Conservation (phyloP, 768 basidiomycete genomes). For the Boletus reticuloceps region DNA sequence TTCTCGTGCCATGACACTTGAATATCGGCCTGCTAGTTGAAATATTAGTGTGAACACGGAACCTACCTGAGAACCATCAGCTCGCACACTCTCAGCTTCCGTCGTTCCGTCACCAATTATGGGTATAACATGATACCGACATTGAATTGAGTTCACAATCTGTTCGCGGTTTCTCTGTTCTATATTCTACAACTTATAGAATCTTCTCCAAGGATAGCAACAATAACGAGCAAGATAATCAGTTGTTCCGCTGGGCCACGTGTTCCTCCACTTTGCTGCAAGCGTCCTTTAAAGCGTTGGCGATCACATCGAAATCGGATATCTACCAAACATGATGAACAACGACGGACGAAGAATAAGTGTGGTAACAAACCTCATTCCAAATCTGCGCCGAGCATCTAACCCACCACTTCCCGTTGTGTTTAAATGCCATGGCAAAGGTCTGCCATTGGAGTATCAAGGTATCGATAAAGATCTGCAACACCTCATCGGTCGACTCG, state of each 20-base stretch:
- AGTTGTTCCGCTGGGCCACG: background rate
- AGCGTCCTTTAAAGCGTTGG: constrained; percentile 27
- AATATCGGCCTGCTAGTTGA: too few species aligned
- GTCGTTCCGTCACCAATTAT: too few species aligned
- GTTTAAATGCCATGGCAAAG: constrained; percentile 14
- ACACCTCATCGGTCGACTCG: constrained; percentile 13
- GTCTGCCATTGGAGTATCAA: constrained; percentile 22
- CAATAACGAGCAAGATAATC: background rate
- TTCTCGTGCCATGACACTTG: too few species aligned
- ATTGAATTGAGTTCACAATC: too few species aligned
- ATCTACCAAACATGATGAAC: constrained; percentile 14
- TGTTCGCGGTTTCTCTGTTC: background rate
- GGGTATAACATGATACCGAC: too few species aligned
- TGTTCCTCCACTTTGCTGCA: constrained; percentile 15
- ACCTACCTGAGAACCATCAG: background rate
- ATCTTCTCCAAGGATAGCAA: background rate
- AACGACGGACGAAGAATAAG: background rate
- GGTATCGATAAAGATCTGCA: constrained; percentile 13
- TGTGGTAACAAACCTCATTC: constrained; percentile 25
- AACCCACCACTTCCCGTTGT: constrained; percentile 33
- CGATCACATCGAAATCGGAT: constrained; percentile 32
- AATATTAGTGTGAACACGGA: background rate
- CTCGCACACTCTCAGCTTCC: too few species aligned
- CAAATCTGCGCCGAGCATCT: constrained; percentile 32
- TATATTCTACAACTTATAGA: background rate